Conservation (phyloP, 139 green algal species). For the Chlorella sp. region DNA sequence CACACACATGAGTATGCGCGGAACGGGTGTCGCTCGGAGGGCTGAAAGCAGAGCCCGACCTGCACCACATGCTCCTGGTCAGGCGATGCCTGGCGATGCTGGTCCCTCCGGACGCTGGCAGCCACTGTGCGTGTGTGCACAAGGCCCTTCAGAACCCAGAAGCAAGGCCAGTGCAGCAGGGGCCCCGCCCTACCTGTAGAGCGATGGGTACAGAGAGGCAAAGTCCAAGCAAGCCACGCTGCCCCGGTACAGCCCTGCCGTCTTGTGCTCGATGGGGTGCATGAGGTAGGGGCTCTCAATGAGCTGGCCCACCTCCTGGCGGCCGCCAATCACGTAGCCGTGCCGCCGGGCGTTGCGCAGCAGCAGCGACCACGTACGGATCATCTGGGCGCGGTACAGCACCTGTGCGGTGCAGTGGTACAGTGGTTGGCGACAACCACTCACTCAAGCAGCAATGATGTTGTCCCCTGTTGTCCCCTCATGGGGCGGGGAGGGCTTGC, state of each 20-base stretch:
- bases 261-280: slow-evolving; percentile 62
- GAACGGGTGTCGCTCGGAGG: no score
- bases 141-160: neutral
- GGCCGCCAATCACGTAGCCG: slow-evolving; percentile 45
- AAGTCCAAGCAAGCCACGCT: slow-evolving; percentile 75
- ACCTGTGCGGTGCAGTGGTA: slow-evolving; percentile 27
- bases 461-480: no score
- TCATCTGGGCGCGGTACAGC: slow-evolving; percentile 76
- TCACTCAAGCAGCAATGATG: no score
- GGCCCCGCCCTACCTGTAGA: slow-evolving; percentile 33
- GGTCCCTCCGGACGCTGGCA: no score
- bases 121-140: neutral
- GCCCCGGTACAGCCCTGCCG: slow-evolving; percentile 51
- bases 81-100: no score
- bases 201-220: slow-evolving; percentile 62
- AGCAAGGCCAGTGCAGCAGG: neutral
- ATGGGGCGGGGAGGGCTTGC: neutral
- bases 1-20: no score
- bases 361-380: slow-evolving; percentile 61
- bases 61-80: no score
- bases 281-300: slow-evolving; percentile 63
- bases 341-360: slow-evolving; percentile 49
- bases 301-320: slow-evolving; percentile 35
- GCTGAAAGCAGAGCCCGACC: no score
- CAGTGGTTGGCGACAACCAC: no score